Percentiles rank a stretch among this genome's conserved stretches.
Evolutionary conservation across 139 green algal genomes (phyloP).

Genomic region (Chlamydomonas eustigma): DNA sequence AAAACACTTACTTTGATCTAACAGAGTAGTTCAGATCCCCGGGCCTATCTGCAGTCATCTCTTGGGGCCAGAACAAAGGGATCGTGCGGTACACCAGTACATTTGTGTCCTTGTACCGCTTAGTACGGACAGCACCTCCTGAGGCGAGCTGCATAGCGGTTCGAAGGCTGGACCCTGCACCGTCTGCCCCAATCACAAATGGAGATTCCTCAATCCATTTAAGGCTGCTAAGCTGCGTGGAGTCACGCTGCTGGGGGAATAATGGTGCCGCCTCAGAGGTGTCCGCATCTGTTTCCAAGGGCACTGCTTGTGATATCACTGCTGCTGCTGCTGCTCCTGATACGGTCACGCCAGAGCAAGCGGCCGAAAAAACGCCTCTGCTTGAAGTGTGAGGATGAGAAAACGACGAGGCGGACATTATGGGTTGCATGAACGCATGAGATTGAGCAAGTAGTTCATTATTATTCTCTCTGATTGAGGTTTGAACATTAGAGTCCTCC

Average conservation of each 20-base stretch:
- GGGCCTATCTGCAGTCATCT: conserved; percentile 6
- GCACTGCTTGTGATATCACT: too few species aligned
- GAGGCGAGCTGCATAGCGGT: conserved; percentile 18
- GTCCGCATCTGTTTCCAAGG: too few species aligned
- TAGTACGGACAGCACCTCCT: conserved; percentile 17
- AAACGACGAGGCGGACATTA: too few species aligned
- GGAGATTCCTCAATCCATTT: not conserved
- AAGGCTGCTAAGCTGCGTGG: not conserved
- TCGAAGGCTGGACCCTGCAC: conserved; percentile 13
- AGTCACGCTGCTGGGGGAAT: not conserved
- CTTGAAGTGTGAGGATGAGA: too few species aligned
- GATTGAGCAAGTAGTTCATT: too few species aligned
- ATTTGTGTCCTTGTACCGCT: conserved; percentile 31
- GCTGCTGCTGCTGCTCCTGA: not conserved
- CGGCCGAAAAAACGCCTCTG: not conserved
- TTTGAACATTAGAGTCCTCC: too few species aligned
- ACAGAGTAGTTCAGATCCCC: conserved; percentile 46
- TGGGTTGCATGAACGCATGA: too few species aligned
- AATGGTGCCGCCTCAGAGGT: not conserved
- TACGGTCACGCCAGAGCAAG: not conserved
- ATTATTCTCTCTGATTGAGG: too few species aligned
- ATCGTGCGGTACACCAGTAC: conserved; percentile 50
- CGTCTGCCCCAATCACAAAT: conserved; percentile 36
- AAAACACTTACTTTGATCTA: conserved; percentile 6
- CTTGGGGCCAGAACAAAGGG: conserved; percentile 20